Base-by-base conservation (phyloP, 495 filamentous ascomycete genomes). In the Trypethelium eluteriae region DNA sequence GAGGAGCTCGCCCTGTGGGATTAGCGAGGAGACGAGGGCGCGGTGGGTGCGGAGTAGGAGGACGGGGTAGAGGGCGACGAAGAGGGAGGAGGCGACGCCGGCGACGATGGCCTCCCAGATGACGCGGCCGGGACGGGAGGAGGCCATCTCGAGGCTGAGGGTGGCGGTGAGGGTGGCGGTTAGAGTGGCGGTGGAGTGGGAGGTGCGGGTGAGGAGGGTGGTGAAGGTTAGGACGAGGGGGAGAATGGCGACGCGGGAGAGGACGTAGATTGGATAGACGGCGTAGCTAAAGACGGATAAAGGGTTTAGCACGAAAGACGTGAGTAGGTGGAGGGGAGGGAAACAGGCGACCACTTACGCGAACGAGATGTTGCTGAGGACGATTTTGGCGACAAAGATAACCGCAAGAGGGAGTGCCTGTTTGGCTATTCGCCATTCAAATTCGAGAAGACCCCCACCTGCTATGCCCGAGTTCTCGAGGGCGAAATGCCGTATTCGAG, bases 351-450 rank as follows among this genome's bases (percentile, higher is more conserved):
- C 32, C 9, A 67, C 79, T 68, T 73, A 81, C 77, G 81, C 78
- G 69, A 79, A 83, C 12, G 79, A 79, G 38, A 83, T 67, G 70
- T 83, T 84, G 62, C 79, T 81, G 39, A 83, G 72, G 18, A 80
- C 70, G 16, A 82, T 71, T 68, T 81, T 82, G 12, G 74, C 76
- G 47, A 81, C 73, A 65, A 79, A 82, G 5, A 82, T 72, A 11
- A 80, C 65, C 2, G 82, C 78, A 4, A 81, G 68, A 9, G 79
- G 80, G 2, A 83, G 68, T 10, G 79, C 76, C 47, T 75, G 75
- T 62, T 75, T 75, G 1, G 73, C 78, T 35, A 78, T 72, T 9
- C 70, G 57, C 64, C 70, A 71, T 35, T 82, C 79, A 62, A 84
- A 77, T 67, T 81, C 81, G 63, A 84, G 79, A 41, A 83, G 64